Conservation (phyloP, 345 rosid species). For the Rhodamnia argentea region DNA sequence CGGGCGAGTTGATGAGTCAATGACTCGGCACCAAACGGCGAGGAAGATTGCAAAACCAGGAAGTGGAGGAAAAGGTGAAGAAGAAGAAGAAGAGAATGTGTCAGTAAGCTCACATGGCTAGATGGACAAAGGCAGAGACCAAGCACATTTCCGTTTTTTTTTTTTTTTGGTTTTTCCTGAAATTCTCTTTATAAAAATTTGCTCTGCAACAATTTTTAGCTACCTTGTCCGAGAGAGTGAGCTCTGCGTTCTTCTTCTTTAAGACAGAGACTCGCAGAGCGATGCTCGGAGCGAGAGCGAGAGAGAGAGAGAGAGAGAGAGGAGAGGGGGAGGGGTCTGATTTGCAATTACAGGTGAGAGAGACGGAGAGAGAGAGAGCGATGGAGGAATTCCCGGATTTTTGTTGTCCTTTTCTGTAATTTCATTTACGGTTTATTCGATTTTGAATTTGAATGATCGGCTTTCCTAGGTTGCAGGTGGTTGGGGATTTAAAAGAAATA, state of each 20-base stretch:
- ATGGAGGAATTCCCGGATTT: background rate
- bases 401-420: background rate
- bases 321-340: constrained; percentile 4
- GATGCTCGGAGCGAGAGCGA: background rate
- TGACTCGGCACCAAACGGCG: constrained; percentile 11
- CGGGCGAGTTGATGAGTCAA: constrained; percentile 11
- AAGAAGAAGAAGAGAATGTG: constrained; percentile 35
- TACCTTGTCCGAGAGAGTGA: constrained; percentile 2
- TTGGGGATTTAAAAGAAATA: background rate
- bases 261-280: constrained; percentile 47
- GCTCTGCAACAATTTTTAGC: background rate
- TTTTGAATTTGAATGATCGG: background rate
- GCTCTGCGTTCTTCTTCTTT: constrained; percentile 50
- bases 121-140: constrained; percentile 37
- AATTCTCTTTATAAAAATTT: background rate
- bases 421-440: background rate
- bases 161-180: background rate
- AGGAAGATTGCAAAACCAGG: constrained; percentile 1
- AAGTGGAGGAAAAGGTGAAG: background rate
- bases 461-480: background rate
- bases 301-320: background rate
- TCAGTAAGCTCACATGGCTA: constrained; percentile 85
- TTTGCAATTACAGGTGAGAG: constrained; percentile 1
- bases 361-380: background rate
- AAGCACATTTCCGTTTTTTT: constrained; percentile 10